Conservation (phyloP, 768 basidiomycete species). For the Boletales sp. region DNA sequence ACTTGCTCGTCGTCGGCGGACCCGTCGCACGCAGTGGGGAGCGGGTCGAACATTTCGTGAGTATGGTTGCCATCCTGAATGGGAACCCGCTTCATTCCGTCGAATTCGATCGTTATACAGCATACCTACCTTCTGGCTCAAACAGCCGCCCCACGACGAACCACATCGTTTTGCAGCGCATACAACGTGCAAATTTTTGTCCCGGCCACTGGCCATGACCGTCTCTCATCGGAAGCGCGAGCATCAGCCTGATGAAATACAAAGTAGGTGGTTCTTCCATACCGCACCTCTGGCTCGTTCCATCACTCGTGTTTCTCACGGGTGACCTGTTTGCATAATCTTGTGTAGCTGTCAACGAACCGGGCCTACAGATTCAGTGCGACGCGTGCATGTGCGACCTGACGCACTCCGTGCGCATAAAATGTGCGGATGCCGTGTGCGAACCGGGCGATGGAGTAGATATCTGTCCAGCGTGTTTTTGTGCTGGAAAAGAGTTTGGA, state of each 20-base stretch:
- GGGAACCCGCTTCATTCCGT: no score
- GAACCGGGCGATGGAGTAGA: constrained; percentile 81
- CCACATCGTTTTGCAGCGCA: background rate
- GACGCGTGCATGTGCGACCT: constrained; percentile 84
- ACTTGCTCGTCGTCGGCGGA: no score
- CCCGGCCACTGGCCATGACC: constrained; percentile 41
- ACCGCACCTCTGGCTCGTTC: background rate
- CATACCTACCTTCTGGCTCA: no score
- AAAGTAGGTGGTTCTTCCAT: constrained; percentile 41
- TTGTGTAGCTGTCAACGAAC: constrained; percentile 66
- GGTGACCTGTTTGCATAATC: constrained; percentile 26
- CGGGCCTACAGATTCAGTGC: constrained; percentile 80
- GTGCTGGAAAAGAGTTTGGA: constrained; percentile 83
- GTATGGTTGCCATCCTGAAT: no score
- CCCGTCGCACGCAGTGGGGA: no score
- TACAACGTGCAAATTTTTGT: background rate
- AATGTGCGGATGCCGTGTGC: constrained; percentile 83
- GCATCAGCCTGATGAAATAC: constrained; percentile 60
- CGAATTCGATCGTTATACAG: no score
- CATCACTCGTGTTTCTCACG: constrained; percentile 21
- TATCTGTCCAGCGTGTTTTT: constrained; percentile 91
- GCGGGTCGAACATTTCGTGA: no score
- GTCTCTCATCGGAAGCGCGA: constrained; percentile 66
- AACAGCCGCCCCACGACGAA: constrained; percentile 1
- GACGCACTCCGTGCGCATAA: constrained; percentile 95